A percentile compares a stretch with the other conserved stretches of the same genome.
These are phyloP conservation scores for Arthromyces matolae DNA, from an alignment of 768 basidiomycete genomes.

Conservation along the genomic window DNA sequence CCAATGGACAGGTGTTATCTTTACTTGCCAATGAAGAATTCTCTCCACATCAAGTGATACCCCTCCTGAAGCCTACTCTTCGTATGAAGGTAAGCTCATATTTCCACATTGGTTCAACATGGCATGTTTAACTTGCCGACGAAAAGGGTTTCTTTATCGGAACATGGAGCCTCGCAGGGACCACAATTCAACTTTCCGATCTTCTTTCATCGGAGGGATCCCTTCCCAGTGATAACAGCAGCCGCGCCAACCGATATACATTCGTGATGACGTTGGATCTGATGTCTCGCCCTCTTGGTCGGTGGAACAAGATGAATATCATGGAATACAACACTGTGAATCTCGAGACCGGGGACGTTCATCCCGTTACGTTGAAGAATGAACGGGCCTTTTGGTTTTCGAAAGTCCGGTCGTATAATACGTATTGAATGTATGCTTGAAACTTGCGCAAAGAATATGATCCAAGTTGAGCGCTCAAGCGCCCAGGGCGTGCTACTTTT, in stretches of 20 bases:
- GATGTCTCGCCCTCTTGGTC: constrained; percentile 74
- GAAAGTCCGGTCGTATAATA: constrained; percentile 68
- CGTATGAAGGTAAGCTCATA: constrained; percentile 81
- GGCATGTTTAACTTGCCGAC: background rate
- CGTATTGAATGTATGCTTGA: constrained; percentile 7
- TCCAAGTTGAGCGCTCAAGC: too few relatives aligned
- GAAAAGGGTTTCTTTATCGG: constrained; percentile 73
- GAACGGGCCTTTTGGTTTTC: constrained; percentile 95
- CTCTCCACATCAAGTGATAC: constrained; percentile 68
- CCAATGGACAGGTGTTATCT: constrained; percentile 82
- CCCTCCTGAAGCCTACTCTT: constrained; percentile 68
- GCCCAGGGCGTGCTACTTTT: too few relatives aligned
- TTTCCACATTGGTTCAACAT: too few relatives aligned
- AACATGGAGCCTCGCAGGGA: constrained; percentile 65
- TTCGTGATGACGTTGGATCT: constrained; percentile 74
- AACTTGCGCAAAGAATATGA: too few relatives aligned
- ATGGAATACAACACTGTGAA: constrained; percentile 71
- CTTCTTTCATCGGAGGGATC: too few relatives aligned
- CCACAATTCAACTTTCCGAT: constrained; percentile 56
- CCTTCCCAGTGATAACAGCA: too few relatives aligned
- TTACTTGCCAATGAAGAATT: constrained; percentile 79
- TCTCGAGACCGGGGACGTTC: constrained; percentile 67
- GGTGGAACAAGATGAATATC: constrained; percentile 82
- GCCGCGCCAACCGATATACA: constrained; percentile 45
- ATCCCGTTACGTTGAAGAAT: constrained; percentile 70